phyloP scores from a whole-genome alignment of 176 grass and related monocot species.

The Oryza punctata region DNA sequence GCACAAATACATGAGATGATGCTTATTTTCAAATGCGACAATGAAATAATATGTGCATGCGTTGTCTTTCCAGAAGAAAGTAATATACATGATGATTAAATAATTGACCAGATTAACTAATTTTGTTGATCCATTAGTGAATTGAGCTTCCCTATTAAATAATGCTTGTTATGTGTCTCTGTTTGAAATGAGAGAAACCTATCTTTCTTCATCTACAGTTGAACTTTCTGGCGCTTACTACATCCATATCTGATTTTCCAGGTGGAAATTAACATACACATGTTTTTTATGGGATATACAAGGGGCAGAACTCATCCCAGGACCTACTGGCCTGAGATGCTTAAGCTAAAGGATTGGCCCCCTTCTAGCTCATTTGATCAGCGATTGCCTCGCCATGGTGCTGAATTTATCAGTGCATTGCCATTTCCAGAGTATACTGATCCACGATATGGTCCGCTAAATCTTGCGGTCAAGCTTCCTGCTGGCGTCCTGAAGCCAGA shows the following conservation, averaged over 20 bases:
- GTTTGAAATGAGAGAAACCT: neutral
- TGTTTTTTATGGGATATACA: conserved; percentile 55
- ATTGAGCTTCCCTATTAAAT: neutral
- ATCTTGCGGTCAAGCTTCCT: conserved; percentile 73
- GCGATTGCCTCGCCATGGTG: conserved; percentile 70
- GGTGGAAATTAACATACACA: conserved; percentile 65
- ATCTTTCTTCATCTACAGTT: neutral
- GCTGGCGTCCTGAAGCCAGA: conserved; percentile 62
- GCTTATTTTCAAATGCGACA: neutral
- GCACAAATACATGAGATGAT: neutral
- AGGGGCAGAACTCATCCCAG: conserved; percentile 44
- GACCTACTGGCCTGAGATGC: conserved; percentile 64
- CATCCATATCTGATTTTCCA: conserved; percentile 23
- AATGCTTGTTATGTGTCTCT: neutral
- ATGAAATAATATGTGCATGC: neutral
- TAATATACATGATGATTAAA: neutral
- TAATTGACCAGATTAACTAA: neutral
- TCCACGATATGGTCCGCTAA: conserved; percentile 67
- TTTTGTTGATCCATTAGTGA: neutral
- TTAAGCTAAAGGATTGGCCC: conserved; percentile 85
- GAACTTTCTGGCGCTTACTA: neutral
- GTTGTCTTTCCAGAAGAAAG: neutral
- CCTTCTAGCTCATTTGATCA: conserved; percentile 69
- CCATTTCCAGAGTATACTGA: conserved; percentile 85
- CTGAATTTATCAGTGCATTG: conserved; percentile 76